Evolutionary conservation across 345 rosid genomes (phyloP).

Genomic region (Salix udensis): DNA sequence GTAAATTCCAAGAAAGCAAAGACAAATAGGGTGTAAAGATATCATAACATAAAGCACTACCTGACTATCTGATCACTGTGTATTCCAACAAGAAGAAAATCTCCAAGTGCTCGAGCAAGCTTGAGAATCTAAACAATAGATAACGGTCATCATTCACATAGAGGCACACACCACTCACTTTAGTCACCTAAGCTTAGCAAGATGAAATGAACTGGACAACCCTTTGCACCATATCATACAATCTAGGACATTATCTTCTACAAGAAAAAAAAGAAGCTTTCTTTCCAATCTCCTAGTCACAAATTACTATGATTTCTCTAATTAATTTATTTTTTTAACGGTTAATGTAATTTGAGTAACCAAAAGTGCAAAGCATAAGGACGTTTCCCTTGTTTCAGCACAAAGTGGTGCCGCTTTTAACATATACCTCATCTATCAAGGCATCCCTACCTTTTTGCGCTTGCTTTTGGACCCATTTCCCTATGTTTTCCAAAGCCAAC

Average conservation of each 20-base stretch:
- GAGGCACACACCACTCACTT: neutral
- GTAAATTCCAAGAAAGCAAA: neutral
- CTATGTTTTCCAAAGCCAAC: neutral
- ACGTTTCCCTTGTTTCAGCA: neutral
- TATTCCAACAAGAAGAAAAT: conserved; percentile 76
- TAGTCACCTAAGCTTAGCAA: neutral
- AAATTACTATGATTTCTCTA: neutral
- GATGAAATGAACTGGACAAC: neutral
- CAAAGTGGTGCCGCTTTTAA: neutral
- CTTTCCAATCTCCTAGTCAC: neutral
- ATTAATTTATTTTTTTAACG: neutral
- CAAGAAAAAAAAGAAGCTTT: neutral
- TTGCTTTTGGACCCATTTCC: neutral
- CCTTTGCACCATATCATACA: neutral
- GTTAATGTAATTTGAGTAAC: neutral
- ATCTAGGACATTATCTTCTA: neutral
- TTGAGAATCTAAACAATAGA: conserved; percentile 42
- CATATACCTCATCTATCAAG: neutral
- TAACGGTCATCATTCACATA: neutral
- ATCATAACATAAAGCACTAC: conserved; percentile 24
- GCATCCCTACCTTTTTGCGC: neutral
- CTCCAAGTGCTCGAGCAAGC: conserved; percentile 67
- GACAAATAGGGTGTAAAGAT: neutral
- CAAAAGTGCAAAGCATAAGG: neutral
- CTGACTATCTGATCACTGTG: conserved; percentile 66